phyloP scores from a whole-genome alignment of 2,329 filamentous ascomycete genomes.

The Ophiostoma sp. region DNA sequence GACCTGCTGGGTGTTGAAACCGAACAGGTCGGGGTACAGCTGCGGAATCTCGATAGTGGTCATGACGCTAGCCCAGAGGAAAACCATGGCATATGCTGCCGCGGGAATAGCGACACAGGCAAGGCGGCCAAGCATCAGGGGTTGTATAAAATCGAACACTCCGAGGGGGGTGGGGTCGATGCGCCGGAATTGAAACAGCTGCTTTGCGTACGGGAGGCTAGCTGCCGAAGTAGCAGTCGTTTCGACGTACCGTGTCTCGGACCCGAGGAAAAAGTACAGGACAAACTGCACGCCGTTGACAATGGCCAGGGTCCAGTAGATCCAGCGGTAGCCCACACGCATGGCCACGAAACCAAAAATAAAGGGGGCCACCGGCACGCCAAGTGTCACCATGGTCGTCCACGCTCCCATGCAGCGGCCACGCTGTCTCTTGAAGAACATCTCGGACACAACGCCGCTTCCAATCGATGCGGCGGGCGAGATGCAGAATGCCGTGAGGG shows the following conservation, averaged over 20 bases:
- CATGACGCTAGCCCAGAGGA: neutral
- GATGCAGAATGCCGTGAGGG: too few species aligned
- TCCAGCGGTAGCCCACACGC: constrained; percentile 42
- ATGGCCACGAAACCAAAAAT: constrained; percentile 45
- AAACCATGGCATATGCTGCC: neutral
- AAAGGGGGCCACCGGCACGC: constrained; percentile 33
- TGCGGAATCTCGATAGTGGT: neutral
- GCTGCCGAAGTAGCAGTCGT: too few species aligned
- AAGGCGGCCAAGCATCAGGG: too few species aligned
- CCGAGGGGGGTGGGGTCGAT: too few species aligned
- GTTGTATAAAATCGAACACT: too few species aligned
- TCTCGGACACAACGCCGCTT: constrained; percentile 53
- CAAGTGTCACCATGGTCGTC: constrained; percentile 38
- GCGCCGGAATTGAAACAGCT: too few species aligned
- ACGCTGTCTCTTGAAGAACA: constrained; percentile 52
- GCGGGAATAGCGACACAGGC: too few species aligned
- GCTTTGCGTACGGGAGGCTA: too few species aligned
- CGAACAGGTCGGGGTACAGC: neutral
- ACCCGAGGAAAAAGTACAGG: neutral
- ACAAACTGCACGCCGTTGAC: neutral
- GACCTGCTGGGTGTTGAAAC: neutral
- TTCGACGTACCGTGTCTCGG: too few species aligned
- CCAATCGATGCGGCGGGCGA: constrained; percentile 37
- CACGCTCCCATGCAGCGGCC: constrained; percentile 54
- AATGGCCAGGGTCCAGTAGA: too few species aligned